A percentile compares a stretch with the other conserved stretches of the same genome.
phyloP scores from a whole-genome alignment of 163 green algal species.

The Chlorella variabilis region DNA sequence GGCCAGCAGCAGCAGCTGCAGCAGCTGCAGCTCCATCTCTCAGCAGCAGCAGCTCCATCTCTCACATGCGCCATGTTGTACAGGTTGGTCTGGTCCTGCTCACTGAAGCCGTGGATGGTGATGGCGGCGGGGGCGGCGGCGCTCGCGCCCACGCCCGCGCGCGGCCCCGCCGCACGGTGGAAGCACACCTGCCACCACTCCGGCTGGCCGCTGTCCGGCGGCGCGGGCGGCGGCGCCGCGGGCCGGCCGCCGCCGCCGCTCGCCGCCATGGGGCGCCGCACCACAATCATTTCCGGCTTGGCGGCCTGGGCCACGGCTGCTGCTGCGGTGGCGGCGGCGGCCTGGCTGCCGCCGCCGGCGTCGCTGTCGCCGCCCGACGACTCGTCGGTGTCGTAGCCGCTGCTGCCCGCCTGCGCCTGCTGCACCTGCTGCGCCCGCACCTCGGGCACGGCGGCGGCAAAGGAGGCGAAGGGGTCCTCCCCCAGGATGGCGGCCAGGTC shows the following conservation, averaged over 20 bases:
- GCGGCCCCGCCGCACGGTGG: conserved; percentile 48
- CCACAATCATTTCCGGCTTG: conserved; percentile 7
- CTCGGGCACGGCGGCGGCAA: conserved; percentile 23
- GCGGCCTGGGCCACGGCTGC: not conserved
- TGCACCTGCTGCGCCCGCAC: not conserved
- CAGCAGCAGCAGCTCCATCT: not conserved
- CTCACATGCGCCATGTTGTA: conserved; percentile 67
- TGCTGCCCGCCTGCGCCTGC: not conserved
- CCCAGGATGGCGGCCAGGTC: conserved; percentile 83
- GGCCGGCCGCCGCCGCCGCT: conserved; percentile 4
- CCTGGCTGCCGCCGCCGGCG: not conserved
- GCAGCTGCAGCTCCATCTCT: not conserved
- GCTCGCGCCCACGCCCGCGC: conserved; percentile 19
- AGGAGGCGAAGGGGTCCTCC: conserved; percentile 37
- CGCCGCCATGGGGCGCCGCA: not conserved
- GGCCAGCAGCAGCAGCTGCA: not conserved
- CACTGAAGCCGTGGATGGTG: conserved; percentile 71
- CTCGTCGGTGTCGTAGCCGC: conserved; percentile 17
- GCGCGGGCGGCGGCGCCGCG: not conserved
- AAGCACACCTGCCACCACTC: conserved; percentile 74
- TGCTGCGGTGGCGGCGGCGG: not conserved
- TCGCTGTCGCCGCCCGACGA: not conserved
- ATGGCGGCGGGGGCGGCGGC: conserved; percentile 41
- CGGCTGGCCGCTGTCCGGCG: not conserved
- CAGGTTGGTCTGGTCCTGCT: conserved; percentile 84